phyloP scores from a whole-genome alignment of 306 rosid species.

The Glycine latifolia region DNA sequence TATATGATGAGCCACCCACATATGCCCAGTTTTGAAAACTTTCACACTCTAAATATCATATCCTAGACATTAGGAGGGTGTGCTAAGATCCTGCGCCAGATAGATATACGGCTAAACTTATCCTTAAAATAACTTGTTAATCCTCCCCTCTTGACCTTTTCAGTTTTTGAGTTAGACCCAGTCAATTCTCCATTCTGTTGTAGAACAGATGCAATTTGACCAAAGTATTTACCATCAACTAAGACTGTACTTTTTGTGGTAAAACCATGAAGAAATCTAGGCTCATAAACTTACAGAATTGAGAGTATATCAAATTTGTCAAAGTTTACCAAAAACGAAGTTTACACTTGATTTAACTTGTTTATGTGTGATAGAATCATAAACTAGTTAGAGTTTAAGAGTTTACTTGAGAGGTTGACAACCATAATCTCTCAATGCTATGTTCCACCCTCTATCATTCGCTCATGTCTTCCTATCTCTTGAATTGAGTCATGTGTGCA shows the following conservation, averaged over 20 bases:
- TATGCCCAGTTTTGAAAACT: too few relatives aligned
- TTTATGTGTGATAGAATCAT: background rate
- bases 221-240: background rate
- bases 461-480: background rate
- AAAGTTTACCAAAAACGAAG: background rate
- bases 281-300: background rate
- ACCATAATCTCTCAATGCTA: background rate
- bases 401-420: background rate
- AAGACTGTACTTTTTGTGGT: background rate
- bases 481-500: background rate
- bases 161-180: background rate
- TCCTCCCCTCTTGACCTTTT: background rate
- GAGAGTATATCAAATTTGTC: background rate
- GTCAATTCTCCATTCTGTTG: too few relatives aligned
- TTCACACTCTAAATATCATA: too few relatives aligned
- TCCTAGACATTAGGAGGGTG: too few relatives aligned
- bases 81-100: too few relatives aligned
- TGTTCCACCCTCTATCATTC: background rate
- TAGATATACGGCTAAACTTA: too few relatives aligned
- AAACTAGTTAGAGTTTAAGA: background rate
- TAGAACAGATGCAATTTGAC: too few relatives aligned
- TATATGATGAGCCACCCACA: too few relatives aligned
- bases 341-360: background rate
- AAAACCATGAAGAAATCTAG: conserved; percentile 1
- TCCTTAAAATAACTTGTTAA: background rate